Conservation (phyloP, 2,329 filamentous ascomycete species). For the Aspergillus intermedius region DNA sequence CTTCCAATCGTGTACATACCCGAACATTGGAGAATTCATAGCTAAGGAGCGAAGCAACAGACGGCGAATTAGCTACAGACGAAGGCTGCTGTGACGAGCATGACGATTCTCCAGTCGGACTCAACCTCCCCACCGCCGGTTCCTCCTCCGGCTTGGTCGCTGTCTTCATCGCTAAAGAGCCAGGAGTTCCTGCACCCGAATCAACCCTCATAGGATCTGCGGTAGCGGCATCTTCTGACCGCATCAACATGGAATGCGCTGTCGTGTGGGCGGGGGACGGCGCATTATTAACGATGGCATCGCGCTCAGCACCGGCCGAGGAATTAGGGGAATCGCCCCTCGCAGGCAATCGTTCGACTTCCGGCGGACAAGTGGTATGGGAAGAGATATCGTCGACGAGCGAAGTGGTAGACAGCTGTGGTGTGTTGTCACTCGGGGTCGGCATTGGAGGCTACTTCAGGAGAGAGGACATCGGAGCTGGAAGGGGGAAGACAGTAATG, state of each 20-base stretch:
- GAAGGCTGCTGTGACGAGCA: constrained; percentile 21
- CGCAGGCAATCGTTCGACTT: constrained; percentile 29
- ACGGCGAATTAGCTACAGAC: constrained; percentile 24
- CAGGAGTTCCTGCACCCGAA: constrained; percentile 10
- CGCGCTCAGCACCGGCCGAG: constrained; percentile 14
- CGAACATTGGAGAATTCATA: constrained; percentile 52
- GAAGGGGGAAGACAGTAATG: not conserved
- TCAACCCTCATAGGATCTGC: constrained; percentile 22
- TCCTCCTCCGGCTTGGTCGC: constrained; percentile 27
- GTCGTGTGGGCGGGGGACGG: constrained; percentile 19
- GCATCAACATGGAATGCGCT: constrained; percentile 20
- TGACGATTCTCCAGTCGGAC: constrained; percentile 28
- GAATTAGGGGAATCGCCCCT: constrained; percentile 28
- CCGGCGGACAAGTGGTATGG: constrained; percentile 47
- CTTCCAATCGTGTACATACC: constrained; percentile 35
- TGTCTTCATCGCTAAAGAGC: constrained; percentile 11
- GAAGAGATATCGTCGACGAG: constrained; percentile 39
- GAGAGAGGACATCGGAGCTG: constrained; percentile 29
- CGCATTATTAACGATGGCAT: constrained; percentile 22
- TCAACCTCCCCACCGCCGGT: constrained; percentile 24
- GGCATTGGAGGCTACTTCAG: constrained; percentile 41
- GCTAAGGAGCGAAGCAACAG: constrained; percentile 42
- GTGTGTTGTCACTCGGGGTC: constrained; percentile 42
- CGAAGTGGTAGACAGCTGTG: constrained; percentile 35
- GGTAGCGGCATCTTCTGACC: constrained; percentile 20